These are phyloP conservation scores for grape (Vitis vinifera) DNA, from an alignment of 164 flowering plant species.

Conservation along the genomic window ASM3070453v1 NC_081822.1:8161501-8162000, in stretches of 20 bases:
- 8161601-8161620: constrained; percentile 30
- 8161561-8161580: constrained; percentile 28
- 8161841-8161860: constrained; percentile 26
- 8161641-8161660: background rate
- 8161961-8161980: too few relatives aligned
- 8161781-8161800: constrained; percentile 9
- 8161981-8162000: too few relatives aligned
- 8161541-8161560: constrained; percentile 39
- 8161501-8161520: background rate
- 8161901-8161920: too few relatives aligned
- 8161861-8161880: constrained; percentile 34
- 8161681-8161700: constrained; percentile 7
- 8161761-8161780: constrained; percentile 14
- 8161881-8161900: constrained; percentile 19
- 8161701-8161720: constrained; percentile 24
- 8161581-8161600: constrained; percentile 32
- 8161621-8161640: constrained; percentile 33
- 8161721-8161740: background rate
- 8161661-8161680: background rate
- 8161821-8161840: constrained; percentile 29
- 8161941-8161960: too few relatives aligned
- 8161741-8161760: constrained; percentile 8
- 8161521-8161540: constrained; percentile 26
- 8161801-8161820: constrained; percentile 18
- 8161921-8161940: too few relatives aligned